These are phyloP conservation scores for Suhomyces prunicola DNA, from an alignment of 805 yeast species.

Conservation along the genomic window DNA sequence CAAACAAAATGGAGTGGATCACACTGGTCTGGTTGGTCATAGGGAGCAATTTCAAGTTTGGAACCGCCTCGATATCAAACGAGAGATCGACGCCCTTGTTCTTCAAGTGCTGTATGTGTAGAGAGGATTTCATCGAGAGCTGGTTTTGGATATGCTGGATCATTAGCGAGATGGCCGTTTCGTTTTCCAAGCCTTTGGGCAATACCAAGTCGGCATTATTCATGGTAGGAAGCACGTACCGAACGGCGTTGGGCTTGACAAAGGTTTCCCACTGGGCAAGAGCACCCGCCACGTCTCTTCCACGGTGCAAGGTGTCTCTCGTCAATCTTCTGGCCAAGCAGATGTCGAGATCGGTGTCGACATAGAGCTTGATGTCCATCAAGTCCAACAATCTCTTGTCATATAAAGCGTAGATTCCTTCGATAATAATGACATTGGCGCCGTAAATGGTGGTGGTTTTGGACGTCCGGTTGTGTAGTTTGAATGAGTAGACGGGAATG, in stretches of 20 bases:
- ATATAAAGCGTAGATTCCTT: constrained; percentile 83
- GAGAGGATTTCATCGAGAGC: constrained; percentile 57
- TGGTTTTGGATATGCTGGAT: constrained; percentile 77
- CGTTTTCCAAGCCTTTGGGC: constrained; percentile 87
- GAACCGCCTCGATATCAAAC: constrained; percentile 24
- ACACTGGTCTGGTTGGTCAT: constrained; percentile 66
- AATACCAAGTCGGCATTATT: constrained; percentile 78
- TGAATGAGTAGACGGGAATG: constrained; percentile 56
- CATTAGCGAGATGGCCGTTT: constrained; percentile 74
- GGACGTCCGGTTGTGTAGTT: constrained; percentile 63
- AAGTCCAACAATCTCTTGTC: constrained; percentile 64
- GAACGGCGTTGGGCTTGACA: constrained; percentile 89
- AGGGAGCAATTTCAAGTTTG: constrained; percentile 39
- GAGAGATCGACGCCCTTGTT: constrained; percentile 47
- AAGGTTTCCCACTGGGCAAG: constrained; percentile 85
- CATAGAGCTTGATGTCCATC: constrained; percentile 85
- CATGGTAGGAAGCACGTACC: constrained; percentile 72
- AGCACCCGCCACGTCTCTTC: constrained; percentile 79
- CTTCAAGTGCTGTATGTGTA: constrained; percentile 64
- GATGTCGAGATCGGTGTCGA: constrained; percentile 90
- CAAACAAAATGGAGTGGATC: constrained; percentile 66
- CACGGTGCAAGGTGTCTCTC: constrained; percentile 82
- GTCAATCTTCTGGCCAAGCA: constrained; percentile 86
- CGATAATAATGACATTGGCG: constrained; percentile 88
- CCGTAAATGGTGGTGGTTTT: constrained; percentile 80